phyloP scores from a whole-genome alignment of 306 rosid genomes.

The Medicago ruthenica region DNA sequence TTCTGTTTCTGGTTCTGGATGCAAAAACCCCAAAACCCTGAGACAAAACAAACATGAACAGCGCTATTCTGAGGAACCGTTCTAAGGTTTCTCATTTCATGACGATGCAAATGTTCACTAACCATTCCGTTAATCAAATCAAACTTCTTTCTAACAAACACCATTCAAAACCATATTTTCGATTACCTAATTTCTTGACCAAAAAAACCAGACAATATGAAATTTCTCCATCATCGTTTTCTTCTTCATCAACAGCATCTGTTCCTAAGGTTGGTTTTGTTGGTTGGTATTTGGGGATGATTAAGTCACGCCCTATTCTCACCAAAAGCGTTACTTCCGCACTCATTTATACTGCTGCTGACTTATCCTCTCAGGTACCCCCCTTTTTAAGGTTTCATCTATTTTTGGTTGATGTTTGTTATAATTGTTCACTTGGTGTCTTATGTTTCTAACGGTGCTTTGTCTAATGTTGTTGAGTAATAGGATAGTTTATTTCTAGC shows the following conservation, averaged over 20 bases:
- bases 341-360: slow-evolving; percentile 79
- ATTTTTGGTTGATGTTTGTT: not conserved
- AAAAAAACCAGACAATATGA: slow-evolving; percentile 52
- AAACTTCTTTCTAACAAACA: slow-evolving; percentile 42
- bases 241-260: slow-evolving; percentile 48
- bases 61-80: slow-evolving; percentile 44
- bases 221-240: slow-evolving; percentile 49
- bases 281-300: slow-evolving; percentile 84
- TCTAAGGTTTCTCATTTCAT: slow-evolving; percentile 42
- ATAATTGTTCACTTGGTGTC: not conserved
- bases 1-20: too few species aligned
- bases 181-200: slow-evolving; percentile 42
- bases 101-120: slow-evolving; percentile 32
- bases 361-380: slow-evolving; percentile 83
- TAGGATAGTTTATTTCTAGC: not conserved
- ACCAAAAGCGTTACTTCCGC: slow-evolving; percentile 80
- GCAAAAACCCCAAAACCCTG: slow-evolving; percentile 23
- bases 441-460: not conserved
- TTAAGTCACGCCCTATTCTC: slow-evolving; percentile 65
- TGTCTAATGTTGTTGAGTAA: slow-evolving; percentile 22
- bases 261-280: slow-evolving; percentile 59
- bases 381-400: not conserved
- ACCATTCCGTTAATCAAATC: slow-evolving; percentile 37
- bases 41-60: slow-evolving; percentile 41
- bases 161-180: slow-evolving; percentile 52